These are phyloP conservation scores for Leucosporidium scottii DNA, from an alignment of 768 basidiomycete genomes.

Conservation along the genomic window DNA sequence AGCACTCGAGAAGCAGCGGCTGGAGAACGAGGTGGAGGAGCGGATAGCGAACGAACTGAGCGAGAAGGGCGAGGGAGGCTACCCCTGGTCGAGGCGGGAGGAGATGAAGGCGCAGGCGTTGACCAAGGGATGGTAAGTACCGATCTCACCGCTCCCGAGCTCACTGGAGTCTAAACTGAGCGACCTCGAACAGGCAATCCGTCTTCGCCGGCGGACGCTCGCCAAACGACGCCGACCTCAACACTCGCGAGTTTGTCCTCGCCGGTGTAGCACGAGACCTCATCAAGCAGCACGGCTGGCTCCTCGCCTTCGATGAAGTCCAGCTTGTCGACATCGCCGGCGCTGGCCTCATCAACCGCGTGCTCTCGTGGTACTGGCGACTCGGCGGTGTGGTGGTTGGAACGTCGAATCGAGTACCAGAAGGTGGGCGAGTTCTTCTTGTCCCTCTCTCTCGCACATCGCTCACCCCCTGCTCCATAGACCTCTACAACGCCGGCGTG, in stretches of 20 bases:
- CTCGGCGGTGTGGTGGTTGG: slow-evolving; percentile 54
- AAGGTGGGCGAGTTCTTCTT: slow-evolving; percentile 37
- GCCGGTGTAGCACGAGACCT: slow-evolving; percentile 49
- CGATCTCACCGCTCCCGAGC: no score
- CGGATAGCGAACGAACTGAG: slow-evolving; percentile 29
- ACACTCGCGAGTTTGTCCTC: slow-evolving; percentile 44
- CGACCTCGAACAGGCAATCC: no score
- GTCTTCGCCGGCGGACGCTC: slow-evolving; percentile 41
- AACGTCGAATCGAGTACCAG: slow-evolving; percentile 38
- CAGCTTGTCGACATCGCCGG: slow-evolving; percentile 59
- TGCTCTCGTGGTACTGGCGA: slow-evolving; percentile 59
- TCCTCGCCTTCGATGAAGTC: slow-evolving; percentile 56
- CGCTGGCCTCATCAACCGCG: slow-evolving; percentile 50
- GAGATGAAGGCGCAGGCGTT: slow-evolving; percentile 39
- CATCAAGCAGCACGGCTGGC: slow-evolving; percentile 48
- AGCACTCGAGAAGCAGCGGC: slow-evolving; percentile 36
- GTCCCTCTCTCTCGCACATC: background rate
- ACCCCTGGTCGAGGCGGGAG: slow-evolving; percentile 36
- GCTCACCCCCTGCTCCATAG: slow-evolving; percentile 41
- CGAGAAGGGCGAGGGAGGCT: slow-evolving; percentile 21
- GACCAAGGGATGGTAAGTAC: slow-evolving; percentile 44
- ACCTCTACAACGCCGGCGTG: slow-evolving; percentile 55
- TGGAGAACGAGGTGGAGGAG: slow-evolving; percentile 35
- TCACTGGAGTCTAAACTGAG: no score
- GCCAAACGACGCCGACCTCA: slow-evolving; percentile 31